Evolutionary conservation across 2,329 filamentous ascomycete species (phyloP).

Genomic region (Sclerotinia trifoliorum): DNA sequence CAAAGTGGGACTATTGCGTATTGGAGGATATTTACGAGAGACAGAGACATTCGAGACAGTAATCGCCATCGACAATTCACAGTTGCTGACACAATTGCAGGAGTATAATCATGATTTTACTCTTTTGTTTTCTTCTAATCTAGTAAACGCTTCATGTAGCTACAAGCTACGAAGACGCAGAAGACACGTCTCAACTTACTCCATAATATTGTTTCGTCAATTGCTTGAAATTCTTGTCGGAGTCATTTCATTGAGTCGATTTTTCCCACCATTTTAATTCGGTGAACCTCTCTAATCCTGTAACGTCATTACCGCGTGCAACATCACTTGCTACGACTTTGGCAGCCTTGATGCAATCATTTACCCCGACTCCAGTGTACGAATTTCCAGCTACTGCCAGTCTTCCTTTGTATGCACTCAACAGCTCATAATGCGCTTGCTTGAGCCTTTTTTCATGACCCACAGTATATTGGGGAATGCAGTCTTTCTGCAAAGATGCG

Average conservation of each 20-base stretch:
- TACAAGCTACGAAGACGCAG: neutral
- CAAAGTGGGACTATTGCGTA: neutral
- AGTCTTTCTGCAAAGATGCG: constrained; percentile 63
- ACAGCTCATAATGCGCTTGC: constrained; percentile 37
- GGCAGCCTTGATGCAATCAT: constrained; percentile 56
- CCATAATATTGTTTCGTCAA: neutral
- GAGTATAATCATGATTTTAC: neutral
- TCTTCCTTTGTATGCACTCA: constrained; percentile 37
- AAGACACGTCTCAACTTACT: neutral
- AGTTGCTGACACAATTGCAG: neutral
- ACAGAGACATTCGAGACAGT: neutral
- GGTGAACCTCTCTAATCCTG: constrained; percentile 42
- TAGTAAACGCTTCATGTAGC: neutral
- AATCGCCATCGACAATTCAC: neutral
- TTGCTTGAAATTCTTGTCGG: neutral
- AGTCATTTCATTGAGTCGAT: no score
- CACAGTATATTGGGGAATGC: constrained; percentile 87
- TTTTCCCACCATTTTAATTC: constrained; percentile 10
- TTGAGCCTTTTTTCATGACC: constrained; percentile 55
- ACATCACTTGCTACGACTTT: constrained; percentile 51
- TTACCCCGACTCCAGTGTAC: constrained; percentile 48
- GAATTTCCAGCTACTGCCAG: constrained; percentile 49
- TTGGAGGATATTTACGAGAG: no score
- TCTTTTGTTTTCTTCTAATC: neutral
- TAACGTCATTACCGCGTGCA: constrained; percentile 39